Evolutionary conservation across 352 stramenopile genomes (phyloP), one percentile per base, ranked within the genome.

Genomic region (Pythium plurisporium): DNA sequence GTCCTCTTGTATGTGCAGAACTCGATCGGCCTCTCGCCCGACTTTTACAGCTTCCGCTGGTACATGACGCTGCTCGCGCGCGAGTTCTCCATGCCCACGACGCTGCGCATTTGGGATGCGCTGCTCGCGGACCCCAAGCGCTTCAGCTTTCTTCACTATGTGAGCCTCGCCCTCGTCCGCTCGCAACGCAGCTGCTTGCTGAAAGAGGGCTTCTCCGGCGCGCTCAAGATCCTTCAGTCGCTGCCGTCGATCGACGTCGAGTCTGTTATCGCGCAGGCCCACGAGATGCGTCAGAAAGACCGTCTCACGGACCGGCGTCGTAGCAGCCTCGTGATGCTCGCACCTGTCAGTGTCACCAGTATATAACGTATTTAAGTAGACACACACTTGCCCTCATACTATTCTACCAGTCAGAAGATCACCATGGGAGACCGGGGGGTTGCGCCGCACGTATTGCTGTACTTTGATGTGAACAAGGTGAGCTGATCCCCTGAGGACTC

Each of bases 401-500:
- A n/a, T n/a, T n/a, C n/a, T n/a, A n/a, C n/a, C n/a, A n/a, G n/a
- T n/a, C 6, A n/a, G 9, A 31, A 43, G 22, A 19, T 26, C 10
- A 45, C 38, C 2, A 49, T 49, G 42, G 42, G 9, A 8, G 42
- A 8, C 14, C 9, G 6, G 8, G 42, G 0, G 5, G 27, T 7
- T 23, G 48, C 59, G 20, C 73, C 68, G 26, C 79, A 89, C 41
- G 43, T 89, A 49, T 44, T 91, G 65, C 68, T 91, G 40, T 90
- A 87, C 58, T 86, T 91, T 51, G 82, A 91, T 55, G 79, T 91
- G 37, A 91, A 91, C 60, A 91, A 91, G 73, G 81, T 87, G 11
- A 19, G 46, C 20, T n/a, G 36, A 20, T 27, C n/a, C n/a, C n/a
- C n/a, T n/a, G n/a, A n/a, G n/a, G n/a, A n/a, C n/a, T n/a, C n/a